Evolutionary conservation across 2,329 filamentous ascomycete genomes (phyloP), one percentile per base, ranked within the genome.

Genomic region (Xylariales sp.): DNA sequence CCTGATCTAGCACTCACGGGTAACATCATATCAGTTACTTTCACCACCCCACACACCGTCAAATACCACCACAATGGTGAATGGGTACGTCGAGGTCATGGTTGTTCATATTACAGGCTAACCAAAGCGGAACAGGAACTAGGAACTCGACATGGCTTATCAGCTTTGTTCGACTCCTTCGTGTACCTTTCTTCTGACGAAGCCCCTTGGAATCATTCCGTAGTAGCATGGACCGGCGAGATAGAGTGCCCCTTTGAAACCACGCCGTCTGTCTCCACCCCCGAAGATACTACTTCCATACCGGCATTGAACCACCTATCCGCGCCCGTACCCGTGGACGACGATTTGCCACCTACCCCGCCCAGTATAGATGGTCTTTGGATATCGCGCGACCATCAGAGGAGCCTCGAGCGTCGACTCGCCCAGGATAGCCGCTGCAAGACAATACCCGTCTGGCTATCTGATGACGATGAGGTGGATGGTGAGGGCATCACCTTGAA

Each of bases 161-260:
- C 95, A 12, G 94, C 95, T 16, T 86, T 98, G 41, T 97, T 97
- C 81, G 94, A 97, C 79, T 94, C 94, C 9, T 94, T 98, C 76
- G 88, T 91, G 64, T 91, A 97, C 80, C 89, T 98, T 52, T 93
- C 94, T 3, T 97, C 94, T n/a, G 85, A 91, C 64, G 86, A 91
- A 50, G 90, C 91, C 1, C 90, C 91, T 23, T 98, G 94, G 94
- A 93, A 94, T 75, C 95, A 97, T 81, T 96, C 91, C 0, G 87
- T 97, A 5, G 92, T 98, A 61, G 94, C 93, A 53, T 98, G 95
- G 95, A 97, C 95, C 3, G 95, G 95, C 66, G 95, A 98, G 79
- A 91, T 95, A 67, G 87, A 90, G 65, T 82, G 80, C 3, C 81
- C 84, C 2, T 69, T 77, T 48, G 83, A 86, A 52, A 76, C 79